phyloP scores from a whole-genome alignment of 2,329 filamentous ascomycete genomes.

The Fusarium sp. region DNA sequence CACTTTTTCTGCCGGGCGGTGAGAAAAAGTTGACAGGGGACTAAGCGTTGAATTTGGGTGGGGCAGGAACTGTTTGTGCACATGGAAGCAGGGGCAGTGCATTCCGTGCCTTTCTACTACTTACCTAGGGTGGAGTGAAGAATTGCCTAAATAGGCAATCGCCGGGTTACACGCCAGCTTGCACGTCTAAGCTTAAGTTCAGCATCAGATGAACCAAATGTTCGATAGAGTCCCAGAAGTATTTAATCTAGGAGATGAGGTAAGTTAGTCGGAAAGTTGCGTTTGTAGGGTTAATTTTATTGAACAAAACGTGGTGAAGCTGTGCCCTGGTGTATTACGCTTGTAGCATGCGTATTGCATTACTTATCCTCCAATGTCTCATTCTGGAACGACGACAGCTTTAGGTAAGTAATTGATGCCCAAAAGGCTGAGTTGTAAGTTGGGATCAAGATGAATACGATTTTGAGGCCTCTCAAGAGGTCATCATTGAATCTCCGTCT shows the following conservation, averaged over 20 bases:
- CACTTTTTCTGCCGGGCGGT: slow-evolving; percentile 48
- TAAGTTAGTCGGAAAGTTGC: background rate
- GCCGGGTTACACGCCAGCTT: slow-evolving; percentile 5
- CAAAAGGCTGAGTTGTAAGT: too few relatives aligned
- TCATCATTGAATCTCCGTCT: background rate
- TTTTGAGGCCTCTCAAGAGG: background rate
- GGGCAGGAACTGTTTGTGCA: slow-evolving; percentile 2
- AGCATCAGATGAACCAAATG: background rate
- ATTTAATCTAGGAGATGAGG: too few relatives aligned
- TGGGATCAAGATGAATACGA: background rate
- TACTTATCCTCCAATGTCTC: background rate
- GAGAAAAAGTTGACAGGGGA: background rate
- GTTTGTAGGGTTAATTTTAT: background rate
- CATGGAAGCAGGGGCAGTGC: background rate
- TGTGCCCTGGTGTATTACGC: background rate
- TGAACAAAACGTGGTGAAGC: background rate
- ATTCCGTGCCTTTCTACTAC: slow-evolving; percentile 14
- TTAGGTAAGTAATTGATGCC: background rate
- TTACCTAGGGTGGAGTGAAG: background rate
- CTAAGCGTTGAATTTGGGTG: background rate
- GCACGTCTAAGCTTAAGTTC: background rate
- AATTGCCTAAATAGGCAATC: slow-evolving; percentile 36
- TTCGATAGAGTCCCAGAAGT: background rate
- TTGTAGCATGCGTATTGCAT: background rate
- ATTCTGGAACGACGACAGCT: too few relatives aligned